A percentile compares a stretch with the other conserved stretches of the same genome.
Evolutionary conservation across 495 filamentous ascomycete species (phyloP).

Genomic region (Emericellopsis terricola): DNA sequence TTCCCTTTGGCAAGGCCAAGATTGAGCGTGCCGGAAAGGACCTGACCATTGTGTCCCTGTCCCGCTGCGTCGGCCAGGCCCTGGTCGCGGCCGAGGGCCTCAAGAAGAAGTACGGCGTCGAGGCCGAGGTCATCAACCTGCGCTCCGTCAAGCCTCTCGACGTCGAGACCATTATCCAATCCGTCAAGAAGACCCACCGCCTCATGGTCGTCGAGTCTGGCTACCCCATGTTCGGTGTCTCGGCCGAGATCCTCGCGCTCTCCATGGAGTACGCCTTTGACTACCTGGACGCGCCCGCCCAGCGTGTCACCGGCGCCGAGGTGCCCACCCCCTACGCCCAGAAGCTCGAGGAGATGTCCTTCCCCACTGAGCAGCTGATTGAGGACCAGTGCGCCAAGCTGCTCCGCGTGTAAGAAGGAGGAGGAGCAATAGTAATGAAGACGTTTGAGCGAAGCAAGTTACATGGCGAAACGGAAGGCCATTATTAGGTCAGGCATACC

Average conservation of each 20-base stretch:
- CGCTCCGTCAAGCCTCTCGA: conserved; percentile 93
- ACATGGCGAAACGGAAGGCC: neutral
- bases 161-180: conserved; percentile 84
- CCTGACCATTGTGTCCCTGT: conserved; percentile 85
- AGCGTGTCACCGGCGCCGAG: conserved; percentile 87
- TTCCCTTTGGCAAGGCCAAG: conserved; percentile 97
- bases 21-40: conserved; percentile 92
- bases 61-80: conserved; percentile 87
- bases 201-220: conserved; percentile 88
- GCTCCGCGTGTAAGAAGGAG: conserved; percentile 43
- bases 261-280: conserved; percentile 98
- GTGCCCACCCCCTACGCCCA: conserved; percentile 87
- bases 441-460: no score
- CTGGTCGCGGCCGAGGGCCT: conserved; percentile 72
- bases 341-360: conserved; percentile 77
- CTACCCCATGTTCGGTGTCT: conserved; percentile 86
- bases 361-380: conserved; percentile 76
- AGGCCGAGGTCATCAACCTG: conserved; percentile 94
- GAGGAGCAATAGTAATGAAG: neutral
- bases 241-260: conserved; percentile 78
- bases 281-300: conserved; percentile 83
- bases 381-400: conserved; percentile 69
- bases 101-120: conserved; percentile 91
- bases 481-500: no score
- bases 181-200: conserved; percentile 92